Evolutionary conservation across 169 alveolate genomes (phyloP).

Genomic region (Babesia gibsoni): DNA sequence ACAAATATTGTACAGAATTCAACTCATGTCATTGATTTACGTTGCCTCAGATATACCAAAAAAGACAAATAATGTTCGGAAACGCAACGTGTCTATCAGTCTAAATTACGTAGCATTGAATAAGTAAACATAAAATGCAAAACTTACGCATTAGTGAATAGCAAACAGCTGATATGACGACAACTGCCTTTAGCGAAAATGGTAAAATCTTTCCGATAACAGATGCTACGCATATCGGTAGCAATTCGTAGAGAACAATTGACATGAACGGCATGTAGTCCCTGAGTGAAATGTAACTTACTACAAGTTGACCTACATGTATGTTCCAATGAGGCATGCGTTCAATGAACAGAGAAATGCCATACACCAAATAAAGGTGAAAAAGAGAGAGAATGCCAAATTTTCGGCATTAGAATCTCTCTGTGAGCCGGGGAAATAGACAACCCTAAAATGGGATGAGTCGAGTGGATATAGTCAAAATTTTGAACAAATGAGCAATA

Average conservation of each 20-base stretch:
- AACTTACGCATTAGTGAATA: slow-evolving; percentile 26
- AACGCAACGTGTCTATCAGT: not conserved
- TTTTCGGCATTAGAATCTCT: not conserved
- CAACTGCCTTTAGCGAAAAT: not conserved
- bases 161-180: slow-evolving; percentile 10
- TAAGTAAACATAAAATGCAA: not conserved
- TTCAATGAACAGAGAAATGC: slow-evolving; percentile 25
- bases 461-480: too few species aligned
- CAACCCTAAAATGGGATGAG: slow-evolving; percentile 4
- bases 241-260: slow-evolving; percentile 10
- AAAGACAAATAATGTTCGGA: not conserved
- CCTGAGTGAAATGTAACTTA: not conserved
- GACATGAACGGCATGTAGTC: slow-evolving; percentile 22
- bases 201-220: slow-evolving; percentile 8
- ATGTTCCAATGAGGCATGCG: slow-evolving; percentile 29
- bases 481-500: too few species aligned
- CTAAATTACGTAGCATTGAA: not conserved
- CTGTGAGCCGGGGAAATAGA: slow-evolving; percentile 27
- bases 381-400: slow-evolving; percentile 26
- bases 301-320: slow-evolving; percentile 2
- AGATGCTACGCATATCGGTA: slow-evolving; percentile 46
- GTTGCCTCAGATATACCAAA: too few species aligned
- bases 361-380: slow-evolving; percentile 37
- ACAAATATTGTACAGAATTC: too few species aligned
- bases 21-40: too few species aligned